Evolutionary conservation across 2,329 filamentous ascomycete species (phyloP).

Genomic region (Elsinoe arachidis): DNA sequence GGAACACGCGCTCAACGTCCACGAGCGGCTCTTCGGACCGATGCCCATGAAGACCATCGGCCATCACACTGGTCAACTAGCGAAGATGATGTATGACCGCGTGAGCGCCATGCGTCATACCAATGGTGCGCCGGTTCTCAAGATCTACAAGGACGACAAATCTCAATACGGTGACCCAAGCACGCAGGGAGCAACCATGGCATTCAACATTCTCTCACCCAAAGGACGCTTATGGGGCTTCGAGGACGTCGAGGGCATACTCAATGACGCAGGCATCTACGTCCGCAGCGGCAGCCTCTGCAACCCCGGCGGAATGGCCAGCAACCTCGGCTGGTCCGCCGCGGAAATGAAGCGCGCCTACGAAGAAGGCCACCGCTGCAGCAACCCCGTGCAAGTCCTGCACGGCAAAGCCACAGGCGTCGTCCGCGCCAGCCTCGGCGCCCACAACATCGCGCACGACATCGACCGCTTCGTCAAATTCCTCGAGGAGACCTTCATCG

Average conservation of each 20-base stretch:
- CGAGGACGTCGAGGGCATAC: constrained; percentile 78
- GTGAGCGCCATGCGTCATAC: constrained; percentile 56
- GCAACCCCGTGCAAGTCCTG: constrained; percentile 71
- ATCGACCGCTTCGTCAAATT: constrained; percentile 56
- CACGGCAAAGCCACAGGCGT: constrained; percentile 81
- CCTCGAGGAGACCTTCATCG: constrained; percentile 26
- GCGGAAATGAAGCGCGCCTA: constrained; percentile 83
- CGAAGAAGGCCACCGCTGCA: constrained; percentile 75
- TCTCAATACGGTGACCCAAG: constrained; percentile 35
- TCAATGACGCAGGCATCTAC: constrained; percentile 69
- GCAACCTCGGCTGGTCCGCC: constrained; percentile 61
- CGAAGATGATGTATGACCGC: constrained; percentile 48
- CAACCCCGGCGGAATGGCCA: constrained; percentile 79
- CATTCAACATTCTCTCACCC: constrained; percentile 71
- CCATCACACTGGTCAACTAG: constrained; percentile 60
- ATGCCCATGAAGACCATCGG: constrained; percentile 55
- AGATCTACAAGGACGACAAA: constrained; percentile 48
- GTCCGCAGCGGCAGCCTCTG: constrained; percentile 83
- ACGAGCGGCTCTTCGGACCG: constrained; percentile 60
- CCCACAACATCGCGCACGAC: constrained; percentile 75
- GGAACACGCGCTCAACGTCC: constrained; percentile 61
- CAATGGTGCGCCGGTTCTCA: constrained; percentile 58
- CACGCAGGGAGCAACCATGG: constrained; percentile 63
- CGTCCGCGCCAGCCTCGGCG: constrained; percentile 75
- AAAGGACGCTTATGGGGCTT: constrained; percentile 68